Base-by-base conservation (phyloP, 495 filamentous ascomycete species). In the Aspergillus funiculosus region DNA sequence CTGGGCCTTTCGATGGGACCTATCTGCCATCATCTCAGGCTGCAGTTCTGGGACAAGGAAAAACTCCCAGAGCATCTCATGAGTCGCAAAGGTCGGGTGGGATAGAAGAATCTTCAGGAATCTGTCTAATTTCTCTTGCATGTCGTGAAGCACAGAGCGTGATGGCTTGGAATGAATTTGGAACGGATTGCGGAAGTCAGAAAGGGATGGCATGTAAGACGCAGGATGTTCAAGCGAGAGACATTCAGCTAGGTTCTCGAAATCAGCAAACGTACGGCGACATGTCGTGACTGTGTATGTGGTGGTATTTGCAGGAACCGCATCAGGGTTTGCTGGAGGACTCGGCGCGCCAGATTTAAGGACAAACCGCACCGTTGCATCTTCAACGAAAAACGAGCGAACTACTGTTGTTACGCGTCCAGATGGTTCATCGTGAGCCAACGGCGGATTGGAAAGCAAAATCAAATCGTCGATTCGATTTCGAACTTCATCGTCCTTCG, bases 1-100 rank as follows among this genome's bases (percentile, higher is more conserved):
- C 54, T 87, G 81, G 3, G 89, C 89, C 63, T 99, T 99, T 40
- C 84, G 78, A 28, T 78, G 81, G 50, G 85, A 92, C 20, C 94
- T 78, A 59, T 95, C 85, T 17, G 83, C 86, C 79, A 97, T 89
- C 79, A 86, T 84, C 11, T 89, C 80, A 3, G 86, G 77, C 54
- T 95, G 89, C 14, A 97, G 76, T 45, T 99, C 94, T 1, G 94
- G 94, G 11, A 97, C 91, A 2, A 99, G 77, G 64, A 99, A 94
- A 67, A 99, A 99, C 55, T 99, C 94, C 94, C 94, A 99, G 5
- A 99, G 72, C 76, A 96, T 86, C 69, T 99, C 94, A 58, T 97
- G 94, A 0, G 87, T 96, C 1, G 88, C 80, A 61, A 99, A 97
- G 4, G 92, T 96, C 2, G 94, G 85, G 57, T 99, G 94, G 0